These are phyloP conservation scores for Urochloa ruziziensis DNA, from an alignment of 176 grass and related monocot genomes.

Conservation along the genomic window DNA sequence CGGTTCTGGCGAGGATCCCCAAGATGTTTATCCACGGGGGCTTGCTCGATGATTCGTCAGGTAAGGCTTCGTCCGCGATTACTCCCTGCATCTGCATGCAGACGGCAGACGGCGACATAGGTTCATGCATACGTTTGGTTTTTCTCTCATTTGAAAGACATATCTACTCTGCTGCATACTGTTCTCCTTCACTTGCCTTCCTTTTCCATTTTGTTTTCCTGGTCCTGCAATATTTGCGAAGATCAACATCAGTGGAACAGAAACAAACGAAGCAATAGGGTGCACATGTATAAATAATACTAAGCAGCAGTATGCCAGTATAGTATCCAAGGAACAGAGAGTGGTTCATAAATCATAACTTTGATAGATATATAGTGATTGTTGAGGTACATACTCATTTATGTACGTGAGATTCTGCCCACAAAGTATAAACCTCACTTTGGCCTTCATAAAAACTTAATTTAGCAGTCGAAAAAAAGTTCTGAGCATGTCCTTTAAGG, in stretches of 20 bases:
- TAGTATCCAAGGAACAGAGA: neutral
- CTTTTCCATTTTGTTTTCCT: neutral
- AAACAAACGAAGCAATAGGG: neutral
- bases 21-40: conserved; percentile 4
- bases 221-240: neutral
- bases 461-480: neutral
- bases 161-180: too few relatives aligned
- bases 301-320: too few relatives aligned
- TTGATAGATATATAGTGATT: neutral
- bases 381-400: neutral
- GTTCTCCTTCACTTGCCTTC: neutral
- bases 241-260: neutral
- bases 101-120: neutral
- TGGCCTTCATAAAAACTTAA: neutral
- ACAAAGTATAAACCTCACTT: neutral
- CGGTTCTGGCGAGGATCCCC: neutral
- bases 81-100: neutral
- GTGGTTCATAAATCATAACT: neutral
- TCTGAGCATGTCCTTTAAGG: neutral
- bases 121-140: neutral
- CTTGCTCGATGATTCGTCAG: conserved; percentile 9
- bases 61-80: conserved; percentile 10
- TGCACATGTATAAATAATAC: neutral
- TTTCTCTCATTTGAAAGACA: neutral
- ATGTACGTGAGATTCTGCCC: neutral